phyloP scores from a whole-genome alignment of 768 basidiomycete species.

The Russula ochroleuca region DNA sequence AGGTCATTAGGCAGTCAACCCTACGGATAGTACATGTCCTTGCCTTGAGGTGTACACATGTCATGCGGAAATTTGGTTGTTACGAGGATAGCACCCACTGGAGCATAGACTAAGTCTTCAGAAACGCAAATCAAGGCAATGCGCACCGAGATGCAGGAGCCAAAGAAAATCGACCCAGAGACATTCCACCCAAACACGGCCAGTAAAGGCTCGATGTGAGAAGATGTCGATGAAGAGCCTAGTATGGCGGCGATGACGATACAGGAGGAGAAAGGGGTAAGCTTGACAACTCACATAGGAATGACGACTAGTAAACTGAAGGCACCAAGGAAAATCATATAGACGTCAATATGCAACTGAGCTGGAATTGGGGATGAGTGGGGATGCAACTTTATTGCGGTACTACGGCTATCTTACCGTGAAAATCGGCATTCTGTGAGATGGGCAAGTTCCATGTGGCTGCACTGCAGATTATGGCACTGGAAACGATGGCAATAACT shows the following conservation, averaged over 20 bases:
- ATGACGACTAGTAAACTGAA: constrained; percentile 25
- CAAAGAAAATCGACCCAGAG: constrained; percentile 22
- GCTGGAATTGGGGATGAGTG: not conserved
- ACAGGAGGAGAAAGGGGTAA: not conserved
- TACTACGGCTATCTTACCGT: not conserved
- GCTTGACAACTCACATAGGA: constrained; percentile 10
- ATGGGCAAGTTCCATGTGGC: constrained; percentile 25
- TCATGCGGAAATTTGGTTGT: constrained; percentile 15
- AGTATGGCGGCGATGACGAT: not conserved
- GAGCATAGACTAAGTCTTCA: not conserved
- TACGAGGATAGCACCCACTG: constrained; percentile 23
- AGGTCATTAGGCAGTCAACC: not conserved
- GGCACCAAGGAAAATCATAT: constrained; percentile 27
- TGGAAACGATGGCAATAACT: constrained; percentile 22
- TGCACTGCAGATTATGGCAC: constrained; percentile 27
- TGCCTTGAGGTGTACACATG: constrained; percentile 23
- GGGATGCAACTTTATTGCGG: not conserved
- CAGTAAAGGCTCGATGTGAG: constrained; percentile 5
- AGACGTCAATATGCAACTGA: constrained; percentile 18
- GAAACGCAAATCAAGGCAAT: not conserved
- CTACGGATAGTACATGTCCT: not conserved
- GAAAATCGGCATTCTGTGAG: constrained; percentile 7
- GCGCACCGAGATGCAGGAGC: constrained; percentile 24
- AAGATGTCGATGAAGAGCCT: constrained; percentile 23
- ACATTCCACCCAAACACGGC: constrained; percentile 26